Base-by-base conservation (phyloP, 768 basidiomycete genomes). In the Glaciozyma martinii region DNA sequence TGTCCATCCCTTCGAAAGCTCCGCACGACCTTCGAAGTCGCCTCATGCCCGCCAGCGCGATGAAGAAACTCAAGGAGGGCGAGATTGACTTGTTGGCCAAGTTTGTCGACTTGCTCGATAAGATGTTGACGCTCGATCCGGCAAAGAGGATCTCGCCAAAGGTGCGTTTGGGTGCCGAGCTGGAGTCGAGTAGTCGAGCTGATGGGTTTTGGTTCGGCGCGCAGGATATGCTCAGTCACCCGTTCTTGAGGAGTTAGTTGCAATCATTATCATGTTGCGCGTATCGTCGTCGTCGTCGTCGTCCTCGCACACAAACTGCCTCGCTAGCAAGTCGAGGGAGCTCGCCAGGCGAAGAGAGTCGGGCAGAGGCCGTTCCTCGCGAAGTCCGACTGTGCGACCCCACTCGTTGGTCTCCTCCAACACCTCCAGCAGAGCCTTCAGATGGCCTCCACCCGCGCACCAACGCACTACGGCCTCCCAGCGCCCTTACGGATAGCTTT, bases 31-130 rank as follows among this genome's bases (percentile, higher is more conserved):
- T 98, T 23, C 81, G 88, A 37, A 81, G 87, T 12, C 81, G 94
- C 52, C 78, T 98, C 49, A 83, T 97, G 81, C 90, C 90, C 0
- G 81, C 87, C 0, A 81, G 86, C 1, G 83, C 84, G 0, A 83
- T 84, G 32, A 66, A 76, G 49, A 89, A 89, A 77, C 78, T 90
- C 75, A 88, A 85, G 72, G 92, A 93, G 71, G 93, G 94, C 62
- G 92, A 97, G 78, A 83, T 81, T 73, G 89, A 89, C 77, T 76
- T 89, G 70, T 69, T 95, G 15, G 74, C 80, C 29, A 83, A 85
- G 8, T 95, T 99, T 73, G 82, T 94, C 56, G 93, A 98, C 75
- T 76, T 98, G 53, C 76, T 99, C 63, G 93, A 98, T 74, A 92
- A 87, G 78, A 94, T 93, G 75, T 80, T 95, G 32, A 80, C 83